phyloP scores from a whole-genome alignment of 2,329 filamentous ascomycete species.

The Fusarium gaditjirri region DNA sequence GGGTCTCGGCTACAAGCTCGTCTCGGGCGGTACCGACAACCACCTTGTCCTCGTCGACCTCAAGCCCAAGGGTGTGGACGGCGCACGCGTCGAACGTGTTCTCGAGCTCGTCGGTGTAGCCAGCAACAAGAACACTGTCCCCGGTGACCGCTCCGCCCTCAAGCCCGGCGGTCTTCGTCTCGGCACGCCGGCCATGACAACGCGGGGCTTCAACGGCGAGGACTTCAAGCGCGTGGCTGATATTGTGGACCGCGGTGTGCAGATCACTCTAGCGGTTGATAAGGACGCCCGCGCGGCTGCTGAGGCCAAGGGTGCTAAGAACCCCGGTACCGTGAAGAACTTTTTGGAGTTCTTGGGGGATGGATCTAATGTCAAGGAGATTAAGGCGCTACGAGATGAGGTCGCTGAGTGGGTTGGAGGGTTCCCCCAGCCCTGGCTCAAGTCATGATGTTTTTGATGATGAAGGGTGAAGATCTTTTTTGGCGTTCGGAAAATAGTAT shows the following conservation, averaged over 20 bases:
- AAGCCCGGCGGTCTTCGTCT: constrained; percentile 91
- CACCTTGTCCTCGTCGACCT: constrained; percentile 92
- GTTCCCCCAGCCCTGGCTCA: constrained; percentile 46
- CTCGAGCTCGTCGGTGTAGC: constrained; percentile 91
- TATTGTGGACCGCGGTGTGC: constrained; percentile 82
- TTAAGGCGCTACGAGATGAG: constrained; percentile 73
- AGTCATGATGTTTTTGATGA: constrained; percentile 30
- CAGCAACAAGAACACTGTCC: constrained; percentile 97
- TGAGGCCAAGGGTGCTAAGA: constrained; percentile 72
- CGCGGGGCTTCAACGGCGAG: constrained; percentile 81
- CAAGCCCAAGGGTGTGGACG: constrained; percentile 85
- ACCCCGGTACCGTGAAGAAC: constrained; percentile 68
- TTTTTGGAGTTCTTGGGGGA: constrained; percentile 75
- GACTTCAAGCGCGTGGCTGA: constrained; percentile 87
- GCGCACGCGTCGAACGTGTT: constrained; percentile 85
- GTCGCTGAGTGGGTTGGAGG: constrained; percentile 76
- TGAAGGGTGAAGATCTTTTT: constrained; percentile 8
- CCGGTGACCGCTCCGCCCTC: constrained; percentile 89
- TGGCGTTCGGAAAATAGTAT: constrained; percentile 28
- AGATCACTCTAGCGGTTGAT: constrained; percentile 78
- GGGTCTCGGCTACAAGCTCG: constrained; percentile 83
- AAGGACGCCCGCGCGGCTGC: constrained; percentile 73
- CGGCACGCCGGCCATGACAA: constrained; percentile 96
- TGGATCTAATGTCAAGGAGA: constrained; percentile 72
- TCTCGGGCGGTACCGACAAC: constrained; percentile 93